Base-by-base conservation (phyloP, 1,284 basidiomycete genomes). In the Leccinum fallax region DNA sequence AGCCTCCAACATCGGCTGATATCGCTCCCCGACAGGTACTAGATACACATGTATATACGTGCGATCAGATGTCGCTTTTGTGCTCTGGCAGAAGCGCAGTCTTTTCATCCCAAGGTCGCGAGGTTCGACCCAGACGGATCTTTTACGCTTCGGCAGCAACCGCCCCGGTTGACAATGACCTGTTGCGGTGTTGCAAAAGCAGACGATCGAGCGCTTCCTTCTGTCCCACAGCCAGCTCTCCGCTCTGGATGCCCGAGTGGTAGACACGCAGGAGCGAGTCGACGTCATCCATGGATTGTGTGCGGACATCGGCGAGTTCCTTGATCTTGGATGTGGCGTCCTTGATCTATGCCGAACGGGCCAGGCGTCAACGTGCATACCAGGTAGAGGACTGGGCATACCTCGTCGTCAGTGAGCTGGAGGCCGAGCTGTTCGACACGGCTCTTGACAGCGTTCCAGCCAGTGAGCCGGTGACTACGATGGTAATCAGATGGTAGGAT, bases 281-380 rank as follows among this genome's bases (percentile, higher is more conserved):
- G 65, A 99, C 97, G 75, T 99, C 97, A 76, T 99, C 97, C 92
- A 99, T 98, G 24, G 93, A 94, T 79, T 99, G 97, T 32, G 96
- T 98, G 67, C 94, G 90, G 59, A 99, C 94, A 74, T 99, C 97
- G 21, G 97, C 97, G 62, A 99, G 89, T 79, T 98, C 94, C 89
- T 99, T 99, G 85, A 99, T 98, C 87, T 98, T 98, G 78, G 92
- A 89, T 2, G 97, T 99, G 46, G 95, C 96, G 71, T 98, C 96
- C 89, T 99, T 97, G 84, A 97, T 83, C 86, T 90, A 66, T 24
- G 38, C 21, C 3, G 21, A 9, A 19, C 11, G 34, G n/a, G 26
- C 67, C 48, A 63, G 58, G 19, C 28, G 38, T 34, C 21, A 13
- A 48, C 1, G 4, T 61, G 49, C 2, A 49, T 51, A 34, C 38